Evolutionary conservation across 257 asterid genomes (phyloP).

Genomic region (Agastache rugosa): DNA sequence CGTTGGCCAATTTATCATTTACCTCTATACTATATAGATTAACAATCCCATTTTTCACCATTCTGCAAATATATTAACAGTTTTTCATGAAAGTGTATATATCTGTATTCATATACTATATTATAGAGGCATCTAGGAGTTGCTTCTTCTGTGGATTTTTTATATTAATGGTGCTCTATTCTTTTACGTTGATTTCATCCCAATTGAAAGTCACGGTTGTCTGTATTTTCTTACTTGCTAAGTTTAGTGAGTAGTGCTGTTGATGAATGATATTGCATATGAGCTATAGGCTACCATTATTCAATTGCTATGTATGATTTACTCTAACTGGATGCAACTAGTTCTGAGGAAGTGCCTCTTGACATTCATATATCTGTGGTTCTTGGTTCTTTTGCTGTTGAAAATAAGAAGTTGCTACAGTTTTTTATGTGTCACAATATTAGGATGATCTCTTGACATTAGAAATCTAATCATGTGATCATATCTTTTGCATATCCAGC

Average conservation of each 20-base stretch:
- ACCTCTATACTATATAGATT: slow-evolving; percentile 24
- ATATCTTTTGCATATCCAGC: slow-evolving; percentile 42
- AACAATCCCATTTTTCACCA: neutral
- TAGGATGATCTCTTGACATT: slow-evolving; percentile 13
- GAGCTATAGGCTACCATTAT: slow-evolving; percentile 4
- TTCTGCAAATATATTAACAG: neutral
- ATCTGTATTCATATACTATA: neutral
- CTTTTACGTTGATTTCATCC: neutral
- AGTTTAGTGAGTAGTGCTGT: slow-evolving; percentile 22
- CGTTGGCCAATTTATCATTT: slow-evolving; percentile 5
- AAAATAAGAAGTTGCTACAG: neutral
- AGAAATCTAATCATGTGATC: slow-evolving; percentile 31
- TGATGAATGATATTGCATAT: slow-evolving; percentile 14
- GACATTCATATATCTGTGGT: neutral
- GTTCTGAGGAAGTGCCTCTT: neutral
- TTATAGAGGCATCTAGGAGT: neutral
- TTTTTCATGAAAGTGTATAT: slow-evolving; percentile 9
- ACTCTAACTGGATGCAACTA: slow-evolving; percentile 13
- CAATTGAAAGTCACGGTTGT: neutral
- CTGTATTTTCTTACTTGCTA: neutral
- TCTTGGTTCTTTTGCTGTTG: neutral
- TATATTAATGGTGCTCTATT: neutral
- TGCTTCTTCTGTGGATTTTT: neutral
- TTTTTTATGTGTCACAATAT: slow-evolving; percentile 6
- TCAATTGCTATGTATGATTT: slow-evolving; percentile 16